Evolutionary conservation across 1,284 basidiomycete species (phyloP).

Genomic region (Fomitopsis betulina): DNA sequence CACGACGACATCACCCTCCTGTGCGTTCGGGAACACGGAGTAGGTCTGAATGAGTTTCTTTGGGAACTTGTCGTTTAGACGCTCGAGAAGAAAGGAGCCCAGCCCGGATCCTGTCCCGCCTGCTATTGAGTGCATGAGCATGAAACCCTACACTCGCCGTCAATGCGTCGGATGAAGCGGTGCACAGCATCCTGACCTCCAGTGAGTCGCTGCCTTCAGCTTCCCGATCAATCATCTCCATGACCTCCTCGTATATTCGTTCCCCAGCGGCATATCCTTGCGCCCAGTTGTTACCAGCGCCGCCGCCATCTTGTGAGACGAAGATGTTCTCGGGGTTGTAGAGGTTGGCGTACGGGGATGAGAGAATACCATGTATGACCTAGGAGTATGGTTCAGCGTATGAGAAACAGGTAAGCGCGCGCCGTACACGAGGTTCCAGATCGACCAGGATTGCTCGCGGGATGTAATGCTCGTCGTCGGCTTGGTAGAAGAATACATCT

Average conservation of each 20-base stretch:
- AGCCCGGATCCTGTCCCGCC: conserved; percentile 98
- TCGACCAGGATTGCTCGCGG: conserved; percentile 96
- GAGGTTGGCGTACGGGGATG: conserved; percentile 88
- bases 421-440: conserved; percentile 91
- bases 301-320: conserved; percentile 92
- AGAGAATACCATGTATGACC: conserved; percentile 95
- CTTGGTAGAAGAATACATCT: conserved; percentile 99
- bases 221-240: conserved; percentile 99
- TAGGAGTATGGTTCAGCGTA: conserved; percentile 26
- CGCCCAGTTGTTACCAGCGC: conserved; percentile 99
- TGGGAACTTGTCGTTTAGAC: conserved; percentile 96
- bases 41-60: conserved; percentile 99
- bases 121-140: conserved; percentile 98
- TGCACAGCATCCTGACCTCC: conserved; percentile 58
- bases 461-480: conserved; percentile 99
- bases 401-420: not conserved
- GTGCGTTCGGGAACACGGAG: conserved; percentile 95
- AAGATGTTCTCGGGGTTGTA: conserved; percentile 99
- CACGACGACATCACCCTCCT: conserved; percentile 92
- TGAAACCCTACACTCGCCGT: conserved; percentile 77
- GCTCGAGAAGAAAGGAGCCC: conserved; percentile 94
- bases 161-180: not conserved
- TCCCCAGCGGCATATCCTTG: conserved; percentile 92
- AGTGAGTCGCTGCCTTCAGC: conserved; percentile 97
- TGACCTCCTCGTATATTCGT: conserved; percentile 92